Base-by-base conservation (phyloP, 441 rosid species). In the Pelargonium fulgidum region DNA sequence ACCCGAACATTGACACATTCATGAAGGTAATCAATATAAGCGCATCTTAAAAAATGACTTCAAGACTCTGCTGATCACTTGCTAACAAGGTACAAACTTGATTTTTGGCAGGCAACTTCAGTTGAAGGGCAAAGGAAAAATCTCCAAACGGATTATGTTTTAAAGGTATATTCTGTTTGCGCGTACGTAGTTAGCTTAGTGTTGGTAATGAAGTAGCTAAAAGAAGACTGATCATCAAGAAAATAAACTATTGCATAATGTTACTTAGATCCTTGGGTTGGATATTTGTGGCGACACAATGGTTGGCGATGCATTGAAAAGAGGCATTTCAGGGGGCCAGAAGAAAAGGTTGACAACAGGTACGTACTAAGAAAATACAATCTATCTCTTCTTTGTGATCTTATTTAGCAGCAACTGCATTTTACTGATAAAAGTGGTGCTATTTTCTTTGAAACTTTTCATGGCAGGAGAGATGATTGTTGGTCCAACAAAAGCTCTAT, bases 261-360 rank as follows among this genome's bases (percentile, higher is more conserved):
- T 11, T 47, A 22, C 68, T 62, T 64, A 89, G 96, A 86, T 87
- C 47, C 86, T 89, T n/a, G 96, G 96, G 56, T 77, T 89, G 52
- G 86, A 87, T 50, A 77, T 76, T 9, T 89, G 92, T 50, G 86
- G 86, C 26, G 85, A 89, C 45, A 85, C 70, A 50, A 76, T 78
- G 45, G 89, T 76, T 7, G 92, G 96, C 19, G 75, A 81, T 81
- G 88, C 77, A 2, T 16, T 78, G 70, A 77, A 61, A 62, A 82
- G 88, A 73, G 96, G 92, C 54, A 80, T 87, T 75, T 89, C 95
- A 1, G 95, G 92, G 62, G 95, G 92, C 56, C 90, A 89, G 72
- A 87, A 77, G 78, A 84, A 83, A 76, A 81, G 89, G 45, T 67
- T 87, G 41, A 89, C 89, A 42, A 85, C 92, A 80, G 93, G 24